Conservation (phyloP, 2,329 filamentous ascomycete species). For the Albifimbria verrucaria region DNA sequence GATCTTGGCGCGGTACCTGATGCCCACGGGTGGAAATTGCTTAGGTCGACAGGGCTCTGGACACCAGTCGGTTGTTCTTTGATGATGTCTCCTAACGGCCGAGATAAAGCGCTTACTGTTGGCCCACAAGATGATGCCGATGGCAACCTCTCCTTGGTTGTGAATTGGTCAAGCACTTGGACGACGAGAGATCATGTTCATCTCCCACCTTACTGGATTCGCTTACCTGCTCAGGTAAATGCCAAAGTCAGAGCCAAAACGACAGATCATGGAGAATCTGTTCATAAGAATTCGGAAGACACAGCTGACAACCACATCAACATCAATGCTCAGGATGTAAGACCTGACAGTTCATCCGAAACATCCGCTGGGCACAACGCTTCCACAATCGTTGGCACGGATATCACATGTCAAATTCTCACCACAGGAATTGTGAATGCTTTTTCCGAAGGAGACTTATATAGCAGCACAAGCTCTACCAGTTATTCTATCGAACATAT, state of each 20-base stretch:
- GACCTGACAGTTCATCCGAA: too few relatives aligned
- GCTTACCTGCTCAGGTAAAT: slow-evolving; percentile 33
- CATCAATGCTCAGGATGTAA: not conserved
- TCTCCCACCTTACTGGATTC: slow-evolving; percentile 59
- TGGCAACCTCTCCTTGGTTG: slow-evolving; percentile 54
- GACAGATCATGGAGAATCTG: too few relatives aligned
- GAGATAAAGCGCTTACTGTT: slow-evolving; percentile 47
- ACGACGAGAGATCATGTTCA: slow-evolving; percentile 47
- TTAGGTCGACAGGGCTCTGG: slow-evolving; percentile 57
- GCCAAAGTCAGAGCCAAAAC: not conserved
- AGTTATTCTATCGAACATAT: slow-evolving; percentile 47
- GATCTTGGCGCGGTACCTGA: slow-evolving; percentile 62
- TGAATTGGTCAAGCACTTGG: slow-evolving; percentile 55
- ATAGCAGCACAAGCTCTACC: slow-evolving; percentile 24
- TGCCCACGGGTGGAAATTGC: slow-evolving; percentile 53
- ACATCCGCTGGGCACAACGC: too few relatives aligned
- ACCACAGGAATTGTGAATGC: slow-evolving; percentile 44
- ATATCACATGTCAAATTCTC: slow-evolving; percentile 48
- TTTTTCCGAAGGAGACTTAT: slow-evolving; percentile 32
- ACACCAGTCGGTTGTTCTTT: slow-evolving; percentile 56
- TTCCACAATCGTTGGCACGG: slow-evolving; percentile 17
- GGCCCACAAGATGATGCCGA: slow-evolving; percentile 58
- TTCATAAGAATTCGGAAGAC: too few relatives aligned
- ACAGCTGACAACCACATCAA: not conserved
- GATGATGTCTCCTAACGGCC: slow-evolving; percentile 49